These are phyloP conservation scores for Penicillium corylophilum DNA, from an alignment of 2,329 filamentous ascomycete species.

Conservation along the genomic window DNA sequence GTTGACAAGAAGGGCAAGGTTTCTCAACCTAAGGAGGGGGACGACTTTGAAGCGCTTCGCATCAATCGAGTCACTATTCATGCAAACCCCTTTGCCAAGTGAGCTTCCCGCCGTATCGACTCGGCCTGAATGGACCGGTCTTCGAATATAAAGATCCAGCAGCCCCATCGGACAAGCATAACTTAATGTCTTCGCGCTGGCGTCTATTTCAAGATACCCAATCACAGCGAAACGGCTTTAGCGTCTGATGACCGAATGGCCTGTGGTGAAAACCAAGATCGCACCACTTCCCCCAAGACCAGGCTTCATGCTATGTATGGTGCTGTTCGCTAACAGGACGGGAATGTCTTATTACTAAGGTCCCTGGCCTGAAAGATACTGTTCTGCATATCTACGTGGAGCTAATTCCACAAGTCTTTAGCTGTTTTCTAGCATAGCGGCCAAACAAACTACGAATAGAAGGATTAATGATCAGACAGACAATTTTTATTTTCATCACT, in stretches of 20 bases:
- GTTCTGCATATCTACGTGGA: not conserved
- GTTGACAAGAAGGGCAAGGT: slow-evolving; percentile 64
- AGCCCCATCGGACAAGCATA: not conserved
- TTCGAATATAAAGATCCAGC: not conserved
- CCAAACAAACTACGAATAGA: slow-evolving; percentile 1
- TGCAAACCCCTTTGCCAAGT: slow-evolving; percentile 64
- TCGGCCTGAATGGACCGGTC: not conserved
- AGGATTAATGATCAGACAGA: slow-evolving; percentile 1
- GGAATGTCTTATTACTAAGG: not conserved
- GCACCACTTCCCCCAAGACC: not conserved
- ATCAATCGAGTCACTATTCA: slow-evolving; percentile 61
- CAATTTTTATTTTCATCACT: slow-evolving; percentile 11
- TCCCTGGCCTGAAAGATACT: not conserved
- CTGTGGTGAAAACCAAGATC: not conserved
- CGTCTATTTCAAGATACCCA: not conserved
- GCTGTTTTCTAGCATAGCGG: not conserved
- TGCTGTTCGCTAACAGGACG: not conserved
- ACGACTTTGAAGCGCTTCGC: slow-evolving; percentile 50
- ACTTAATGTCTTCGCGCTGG: not conserved
- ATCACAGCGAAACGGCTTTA: not conserved
- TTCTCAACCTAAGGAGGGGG: slow-evolving; percentile 42
- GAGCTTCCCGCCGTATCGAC: slow-evolving; percentile 21
- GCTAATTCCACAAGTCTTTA: not conserved
- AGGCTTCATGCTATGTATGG: not conserved
- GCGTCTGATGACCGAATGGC: not conserved